These are phyloP conservation scores for Nothomitra cinnamomea DNA, from an alignment of 2,329 filamentous ascomycete genomes.

Conservation along the genomic window DNA sequence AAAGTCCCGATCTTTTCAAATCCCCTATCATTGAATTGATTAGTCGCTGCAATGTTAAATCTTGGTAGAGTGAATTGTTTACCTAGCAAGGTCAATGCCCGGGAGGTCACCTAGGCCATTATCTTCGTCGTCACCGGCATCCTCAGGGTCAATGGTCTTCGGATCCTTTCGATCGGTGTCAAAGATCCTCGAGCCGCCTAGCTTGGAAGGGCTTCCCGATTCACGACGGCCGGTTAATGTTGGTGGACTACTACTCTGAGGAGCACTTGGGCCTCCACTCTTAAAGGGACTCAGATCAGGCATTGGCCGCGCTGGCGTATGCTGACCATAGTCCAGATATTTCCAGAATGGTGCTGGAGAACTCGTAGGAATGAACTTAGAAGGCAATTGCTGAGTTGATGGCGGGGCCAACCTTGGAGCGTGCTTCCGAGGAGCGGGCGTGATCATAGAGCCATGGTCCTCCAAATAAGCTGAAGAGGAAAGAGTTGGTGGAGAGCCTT, in stretches of 20 bases:
- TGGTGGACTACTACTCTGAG: conserved; percentile 42
- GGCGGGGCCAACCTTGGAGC: conserved; percentile 62
- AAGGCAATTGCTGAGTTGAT: conserved; percentile 64
- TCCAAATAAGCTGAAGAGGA: conserved; percentile 12
- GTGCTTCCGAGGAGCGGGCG: conserved; percentile 55
- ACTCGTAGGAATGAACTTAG: conserved; percentile 71
- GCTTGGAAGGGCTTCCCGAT: conserved; percentile 6
- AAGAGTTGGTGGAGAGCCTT: conserved; percentile 8
- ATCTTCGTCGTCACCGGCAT: conserved; percentile 1
- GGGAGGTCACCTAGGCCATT: not conserved
- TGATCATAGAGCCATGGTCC: conserved; percentile 27
- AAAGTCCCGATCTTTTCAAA: conserved; percentile 7
- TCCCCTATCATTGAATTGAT: not conserved
- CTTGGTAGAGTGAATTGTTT: not conserved
- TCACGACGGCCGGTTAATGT: conserved; percentile 16
- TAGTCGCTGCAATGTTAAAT: not conserved
- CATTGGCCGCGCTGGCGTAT: conserved; percentile 47
- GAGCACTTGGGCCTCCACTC: conserved; percentile 18
- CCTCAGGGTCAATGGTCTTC: not conserved
- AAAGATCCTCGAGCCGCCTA: not conserved
- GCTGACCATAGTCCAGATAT: conserved; percentile 53
- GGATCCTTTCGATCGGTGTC: not conserved
- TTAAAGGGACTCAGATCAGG: conserved; percentile 42
- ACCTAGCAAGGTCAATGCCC: conserved; percentile 5
- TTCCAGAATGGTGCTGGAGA: conserved; percentile 82